Percentiles rank a stretch among this genome's conserved stretches.
These are phyloP conservation scores for Salix brachista DNA, from an alignment of 345 rosid genomes.

Conservation along the genomic window DNA sequence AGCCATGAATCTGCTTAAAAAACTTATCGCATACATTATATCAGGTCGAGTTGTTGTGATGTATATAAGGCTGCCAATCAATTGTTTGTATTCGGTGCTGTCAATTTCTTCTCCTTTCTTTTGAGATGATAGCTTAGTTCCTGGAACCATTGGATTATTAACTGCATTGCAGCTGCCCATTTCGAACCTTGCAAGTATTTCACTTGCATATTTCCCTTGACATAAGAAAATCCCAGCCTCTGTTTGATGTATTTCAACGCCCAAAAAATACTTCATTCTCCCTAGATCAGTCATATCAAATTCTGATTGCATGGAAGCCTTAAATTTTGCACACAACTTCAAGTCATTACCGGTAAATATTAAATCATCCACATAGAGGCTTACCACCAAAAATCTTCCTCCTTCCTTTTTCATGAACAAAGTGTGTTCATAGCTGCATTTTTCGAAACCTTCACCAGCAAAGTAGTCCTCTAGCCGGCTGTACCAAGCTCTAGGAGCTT, in stretches of 20 bases:
- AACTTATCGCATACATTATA: too few relatives aligned
- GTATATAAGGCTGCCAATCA: too few relatives aligned
- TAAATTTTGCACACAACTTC: neutral
- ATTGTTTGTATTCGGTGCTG: too few relatives aligned
- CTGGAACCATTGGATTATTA: neutral
- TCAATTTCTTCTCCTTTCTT: too few relatives aligned
- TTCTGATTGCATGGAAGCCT: neutral
- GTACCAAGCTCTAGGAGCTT: neutral
- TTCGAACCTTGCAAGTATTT: neutral
- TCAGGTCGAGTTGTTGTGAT: too few relatives aligned
- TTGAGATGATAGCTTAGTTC: neutral
- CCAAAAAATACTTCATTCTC: constrained; percentile 2
- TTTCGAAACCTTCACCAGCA: neutral
- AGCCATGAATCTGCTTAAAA: too few relatives aligned
- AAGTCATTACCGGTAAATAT: neutral
- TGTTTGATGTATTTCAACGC: constrained; percentile 4
- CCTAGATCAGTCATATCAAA: neutral
- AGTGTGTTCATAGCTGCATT: neutral
- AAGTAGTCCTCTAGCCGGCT: neutral
- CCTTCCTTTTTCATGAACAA: neutral
- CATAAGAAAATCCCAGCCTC: neutral
- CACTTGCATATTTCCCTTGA: neutral
- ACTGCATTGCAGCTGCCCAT: neutral
- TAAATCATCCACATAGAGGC: constrained; percentile 8
- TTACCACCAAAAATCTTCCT: neutral